Conservation (phyloP, 2,329 filamentous ascomycete genomes). For the Trichophaea hybrida region DNA sequence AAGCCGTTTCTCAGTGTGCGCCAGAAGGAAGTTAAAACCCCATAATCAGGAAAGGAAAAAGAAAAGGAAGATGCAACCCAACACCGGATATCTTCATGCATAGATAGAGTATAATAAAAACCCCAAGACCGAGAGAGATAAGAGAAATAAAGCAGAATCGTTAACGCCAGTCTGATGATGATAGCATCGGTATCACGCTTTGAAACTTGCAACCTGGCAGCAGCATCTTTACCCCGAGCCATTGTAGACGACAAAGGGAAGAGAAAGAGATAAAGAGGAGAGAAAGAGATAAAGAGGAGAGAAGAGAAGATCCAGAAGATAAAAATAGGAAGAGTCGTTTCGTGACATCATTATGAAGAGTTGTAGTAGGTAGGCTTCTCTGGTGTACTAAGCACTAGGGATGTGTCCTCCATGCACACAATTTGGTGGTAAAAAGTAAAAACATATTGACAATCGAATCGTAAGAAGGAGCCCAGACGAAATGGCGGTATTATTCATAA, state of each 20-base stretch:
- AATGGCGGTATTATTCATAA: neutral
- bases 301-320: neutral
- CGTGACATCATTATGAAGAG: neutral
- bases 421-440: neutral
- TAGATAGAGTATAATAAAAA: neutral
- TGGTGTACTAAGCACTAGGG: neutral
- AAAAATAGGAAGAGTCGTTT: neutral
- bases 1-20: neutral
- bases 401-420: neutral
- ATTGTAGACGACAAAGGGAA: neutral
- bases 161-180: constrained; percentile 1
- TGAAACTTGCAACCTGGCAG: neutral
- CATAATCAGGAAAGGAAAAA: neutral
- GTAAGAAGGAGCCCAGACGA: neutral
- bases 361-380: neutral
- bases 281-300: neutral
- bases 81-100: constrained; percentile 4
- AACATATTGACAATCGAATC: constrained; percentile 1
- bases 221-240: neutral
- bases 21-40: neutral
- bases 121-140: neutral
- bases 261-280: neutral
- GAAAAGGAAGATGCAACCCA: neutral
- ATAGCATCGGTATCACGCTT: neutral
- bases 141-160: neutral